A percentile compares a stretch with the other conserved stretches of the same genome.
Conservation (phyloP, 169 alveolate species). For the Besnoitia besnoiti region DNA sequence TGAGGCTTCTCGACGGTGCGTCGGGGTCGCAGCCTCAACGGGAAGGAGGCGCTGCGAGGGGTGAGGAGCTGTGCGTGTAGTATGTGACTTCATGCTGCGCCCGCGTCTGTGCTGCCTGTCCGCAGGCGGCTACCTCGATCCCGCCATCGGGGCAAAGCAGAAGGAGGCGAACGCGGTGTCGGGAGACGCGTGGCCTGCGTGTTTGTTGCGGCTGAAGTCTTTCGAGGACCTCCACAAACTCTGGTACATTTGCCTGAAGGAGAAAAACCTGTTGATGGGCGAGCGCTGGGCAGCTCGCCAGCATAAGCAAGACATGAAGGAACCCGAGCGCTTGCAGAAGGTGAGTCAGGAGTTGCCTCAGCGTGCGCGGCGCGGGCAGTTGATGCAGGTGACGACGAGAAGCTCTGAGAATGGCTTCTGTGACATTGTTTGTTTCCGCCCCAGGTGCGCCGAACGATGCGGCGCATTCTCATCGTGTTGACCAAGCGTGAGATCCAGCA, state of each 20-base stretch:
- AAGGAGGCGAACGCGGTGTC: slow-evolving; percentile 78
- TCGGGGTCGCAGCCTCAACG: no score
- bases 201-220: slow-evolving; percentile 81
- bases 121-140: slow-evolving; percentile 79
- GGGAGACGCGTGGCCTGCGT: slow-evolving; percentile 89
- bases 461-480: slow-evolving; percentile 83
- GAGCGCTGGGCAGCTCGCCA: slow-evolving; percentile 84
- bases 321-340: slow-evolving; percentile 86
- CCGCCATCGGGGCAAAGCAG: slow-evolving; percentile 74
- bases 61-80: no score
- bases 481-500: slow-evolving; percentile 87
- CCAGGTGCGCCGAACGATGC: slow-evolving; percentile 83
- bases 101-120: not conserved
- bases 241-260: slow-evolving; percentile 84
- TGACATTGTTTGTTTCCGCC: not conserved
- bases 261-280: slow-evolving; percentile 83
- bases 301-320: slow-evolving; percentile 73
- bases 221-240: slow-evolving; percentile 85
- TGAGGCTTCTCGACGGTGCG: no score
- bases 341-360: slow-evolving; percentile 70
- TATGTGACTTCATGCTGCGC: not conserved
- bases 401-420: not conserved
- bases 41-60: no score
- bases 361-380: not conserved
- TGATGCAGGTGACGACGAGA: not conserved